phyloP scores from a whole-genome alignment of 495 filamentous ascomycete species.

The Neurospora discreta region DNA sequence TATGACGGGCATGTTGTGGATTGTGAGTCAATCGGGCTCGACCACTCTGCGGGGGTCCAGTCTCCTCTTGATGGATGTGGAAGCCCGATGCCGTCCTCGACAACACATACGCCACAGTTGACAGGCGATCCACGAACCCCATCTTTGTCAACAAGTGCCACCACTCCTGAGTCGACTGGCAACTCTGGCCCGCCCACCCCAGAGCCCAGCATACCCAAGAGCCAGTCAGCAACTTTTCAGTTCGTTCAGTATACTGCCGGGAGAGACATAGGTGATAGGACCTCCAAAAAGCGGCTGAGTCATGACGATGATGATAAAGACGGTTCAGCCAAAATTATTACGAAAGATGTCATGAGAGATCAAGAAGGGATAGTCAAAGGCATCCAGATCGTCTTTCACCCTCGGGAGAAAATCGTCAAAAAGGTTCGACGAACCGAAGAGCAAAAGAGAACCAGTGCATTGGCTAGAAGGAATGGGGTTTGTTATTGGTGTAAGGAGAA shows the following conservation, averaged over 20 bases:
- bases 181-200: neutral
- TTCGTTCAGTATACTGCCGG: conserved; percentile 14
- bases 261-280: neutral
- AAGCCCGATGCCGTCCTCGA: neutral
- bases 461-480: conserved; percentile 16
- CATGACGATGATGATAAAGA: neutral
- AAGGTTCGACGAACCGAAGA: conserved; percentile 5
- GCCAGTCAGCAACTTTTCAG: neutral
- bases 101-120: neutral
- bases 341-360: neutral
- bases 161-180: neutral
- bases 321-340: neutral
- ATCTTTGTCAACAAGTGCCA: neutral
- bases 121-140: neutral
- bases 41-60: neutral
- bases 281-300: conserved; percentile 9
- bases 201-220: neutral
- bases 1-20: neutral
- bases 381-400: neutral
- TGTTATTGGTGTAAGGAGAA: conserved; percentile 15
- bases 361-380: neutral
- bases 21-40: neutral
- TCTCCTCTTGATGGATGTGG: neutral
- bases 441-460: conserved; percentile 7
- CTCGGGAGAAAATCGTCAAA: neutral